phyloP scores from a whole-genome alignment of 106 monocot genomes.

The Dendrobium catenatum region DNA sequence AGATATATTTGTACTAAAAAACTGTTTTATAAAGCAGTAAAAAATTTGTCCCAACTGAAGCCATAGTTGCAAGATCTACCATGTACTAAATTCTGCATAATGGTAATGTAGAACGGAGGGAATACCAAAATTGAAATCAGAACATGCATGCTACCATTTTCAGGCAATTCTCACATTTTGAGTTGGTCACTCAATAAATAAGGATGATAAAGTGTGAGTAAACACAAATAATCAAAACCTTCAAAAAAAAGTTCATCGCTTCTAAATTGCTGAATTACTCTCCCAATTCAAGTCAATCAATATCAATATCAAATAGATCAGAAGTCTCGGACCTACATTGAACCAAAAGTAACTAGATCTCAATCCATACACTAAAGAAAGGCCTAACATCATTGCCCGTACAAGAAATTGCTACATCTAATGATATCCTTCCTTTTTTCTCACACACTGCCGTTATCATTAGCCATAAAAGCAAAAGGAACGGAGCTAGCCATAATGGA shows the following conservation, averaged over 20 bases:
- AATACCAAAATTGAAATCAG: background rate
- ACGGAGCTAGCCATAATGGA: background rate
- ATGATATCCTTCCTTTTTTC: background rate
- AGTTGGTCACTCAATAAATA: background rate
- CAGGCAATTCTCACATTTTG: background rate
- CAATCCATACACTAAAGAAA: background rate
- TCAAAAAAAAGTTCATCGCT: background rate
- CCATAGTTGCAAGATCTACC: too few species aligned
- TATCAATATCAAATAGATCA: background rate
- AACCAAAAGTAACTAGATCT: background rate
- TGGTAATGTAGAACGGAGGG: background rate
- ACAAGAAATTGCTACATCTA: background rate
- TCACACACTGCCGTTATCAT: background rate
- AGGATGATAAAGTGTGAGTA: background rate
- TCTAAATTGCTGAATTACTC: background rate
- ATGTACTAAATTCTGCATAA: background rate
- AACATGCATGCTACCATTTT: background rate
- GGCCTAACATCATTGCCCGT: background rate
- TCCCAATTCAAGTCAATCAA: background rate
- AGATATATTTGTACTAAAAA: too few species aligned
- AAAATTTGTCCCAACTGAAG: too few species aligned
- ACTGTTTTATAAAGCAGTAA: too few species aligned
- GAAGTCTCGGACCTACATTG: background rate
- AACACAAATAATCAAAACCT: background rate
- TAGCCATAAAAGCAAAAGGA: background rate